Conservation (phyloP, 108 stramenopile genomes). For the Chaetoceros muelleri region DNA sequence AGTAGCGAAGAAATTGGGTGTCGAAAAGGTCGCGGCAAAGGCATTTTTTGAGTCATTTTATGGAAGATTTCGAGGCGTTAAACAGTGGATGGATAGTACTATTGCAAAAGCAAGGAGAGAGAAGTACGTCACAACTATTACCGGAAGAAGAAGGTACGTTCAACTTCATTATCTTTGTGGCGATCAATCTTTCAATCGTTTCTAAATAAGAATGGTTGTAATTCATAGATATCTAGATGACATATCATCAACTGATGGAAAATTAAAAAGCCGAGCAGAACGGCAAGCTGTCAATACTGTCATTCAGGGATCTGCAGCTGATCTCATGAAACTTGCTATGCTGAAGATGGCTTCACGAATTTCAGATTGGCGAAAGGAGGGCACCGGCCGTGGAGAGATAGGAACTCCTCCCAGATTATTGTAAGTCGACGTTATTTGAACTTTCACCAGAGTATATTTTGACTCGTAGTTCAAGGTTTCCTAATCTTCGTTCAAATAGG, state of each 20-base stretch:
- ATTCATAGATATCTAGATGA: constrained; percentile 17
- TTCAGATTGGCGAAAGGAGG: constrained; percentile 17
- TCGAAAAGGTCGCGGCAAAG: constrained; percentile 18
- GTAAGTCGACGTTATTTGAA: constrained; percentile 8
- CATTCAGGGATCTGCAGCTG: constrained; percentile 50
- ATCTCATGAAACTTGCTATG: constrained; percentile 57
- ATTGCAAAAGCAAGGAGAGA: constrained; percentile 14
- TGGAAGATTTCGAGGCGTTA: constrained; percentile 23
- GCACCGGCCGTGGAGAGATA: not conserved
- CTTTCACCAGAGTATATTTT: not conserved
- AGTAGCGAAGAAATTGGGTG: constrained; percentile 33
- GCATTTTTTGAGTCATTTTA: constrained; percentile 36
- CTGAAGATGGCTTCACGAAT: constrained; percentile 22
- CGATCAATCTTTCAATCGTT: too few species aligned
- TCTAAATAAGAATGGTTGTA: not conserved
- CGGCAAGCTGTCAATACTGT: constrained; percentile 49
- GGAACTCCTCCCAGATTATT: constrained; percentile 13
- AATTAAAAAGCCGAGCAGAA: constrained; percentile 33
- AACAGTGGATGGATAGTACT: constrained; percentile 27
- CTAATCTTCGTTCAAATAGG: constrained; percentile 1
- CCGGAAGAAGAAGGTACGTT: constrained; percentile 25
- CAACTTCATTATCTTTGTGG: not conserved
- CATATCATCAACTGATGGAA: constrained; percentile 26
- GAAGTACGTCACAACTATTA: constrained; percentile 23
- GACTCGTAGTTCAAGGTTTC: not conserved